phyloP scores from a whole-genome alignment of 306 rosid species.

The Dalbergia cultrata region DNA sequence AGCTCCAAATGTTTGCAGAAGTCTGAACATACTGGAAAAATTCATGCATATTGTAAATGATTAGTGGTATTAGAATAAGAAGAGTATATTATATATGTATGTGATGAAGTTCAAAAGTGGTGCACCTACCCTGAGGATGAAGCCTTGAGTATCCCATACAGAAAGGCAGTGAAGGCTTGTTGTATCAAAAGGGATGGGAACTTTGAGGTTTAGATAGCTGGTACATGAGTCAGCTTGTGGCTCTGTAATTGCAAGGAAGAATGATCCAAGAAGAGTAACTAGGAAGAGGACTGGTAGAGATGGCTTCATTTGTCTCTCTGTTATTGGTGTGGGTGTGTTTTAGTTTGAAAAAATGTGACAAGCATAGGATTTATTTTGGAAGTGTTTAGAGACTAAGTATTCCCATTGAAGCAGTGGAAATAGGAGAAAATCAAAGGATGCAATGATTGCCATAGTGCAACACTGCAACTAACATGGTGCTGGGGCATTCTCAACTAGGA shows the following conservation, averaged over 20 bases:
- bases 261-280: conserved; percentile 31
- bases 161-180: conserved; percentile 64
- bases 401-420: conserved; percentile 24
- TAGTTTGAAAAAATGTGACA: conserved; percentile 20
- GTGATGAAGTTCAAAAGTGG: not conserved
- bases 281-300: conserved; percentile 36
- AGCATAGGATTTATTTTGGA: conserved; percentile 30
- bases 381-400: conserved; percentile 22
- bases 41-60: not conserved
- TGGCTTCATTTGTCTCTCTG: conserved; percentile 50
- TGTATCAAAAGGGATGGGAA: conserved; percentile 60
- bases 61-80: conserved; percentile 4
- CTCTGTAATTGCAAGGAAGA: conserved; percentile 35
- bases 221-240: conserved; percentile 71
- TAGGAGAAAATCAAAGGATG: conserved; percentile 34
- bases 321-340: conserved; percentile 8
- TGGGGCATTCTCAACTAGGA: conserved; percentile 50
- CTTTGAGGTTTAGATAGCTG: conserved; percentile 55
- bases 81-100: not conserved
- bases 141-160: conserved; percentile 77
- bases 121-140: conserved; percentile 75
- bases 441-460: conserved; percentile 48
- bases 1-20: conserved; percentile 67
- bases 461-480: conserved; percentile 54
- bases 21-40: conserved; percentile 61